These are phyloP conservation scores for Naematelia aurantialba DNA, from an alignment of 768 basidiomycete species.

Conservation along the genomic window DNA sequence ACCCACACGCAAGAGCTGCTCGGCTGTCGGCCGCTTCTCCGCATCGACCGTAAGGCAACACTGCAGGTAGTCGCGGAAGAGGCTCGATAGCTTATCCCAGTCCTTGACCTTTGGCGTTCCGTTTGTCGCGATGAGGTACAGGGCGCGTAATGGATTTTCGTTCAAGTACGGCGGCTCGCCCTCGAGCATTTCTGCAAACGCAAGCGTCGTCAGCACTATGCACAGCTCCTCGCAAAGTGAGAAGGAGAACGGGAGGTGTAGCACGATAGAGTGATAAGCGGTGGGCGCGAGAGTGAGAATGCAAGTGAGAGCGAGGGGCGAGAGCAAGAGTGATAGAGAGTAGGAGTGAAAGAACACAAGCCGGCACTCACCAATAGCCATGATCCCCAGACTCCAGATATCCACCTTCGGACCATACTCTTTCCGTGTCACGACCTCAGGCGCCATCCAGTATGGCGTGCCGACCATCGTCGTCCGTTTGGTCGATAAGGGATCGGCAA, in stretches of 20 bases:
- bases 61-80: constrained; percentile 85
- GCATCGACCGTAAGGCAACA: constrained; percentile 90
- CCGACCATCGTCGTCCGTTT: constrained; percentile 99
- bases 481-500: constrained; percentile 48
- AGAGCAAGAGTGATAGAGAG: not conserved
- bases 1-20: constrained; percentile 69
- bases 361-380: constrained; percentile 68
- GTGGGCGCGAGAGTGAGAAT: not conserved
- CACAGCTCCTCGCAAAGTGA: not conserved
- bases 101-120: constrained; percentile 96
- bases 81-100: constrained; percentile 67
- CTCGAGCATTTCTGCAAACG: constrained; percentile 84
- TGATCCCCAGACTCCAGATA: constrained; percentile 94
- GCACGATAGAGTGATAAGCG: not conserved
- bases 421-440: constrained; percentile 94
- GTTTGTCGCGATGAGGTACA: constrained; percentile 95
- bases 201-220: constrained; percentile 2
- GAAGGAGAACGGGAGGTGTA: not conserved
- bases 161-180: constrained; percentile 94
- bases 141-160: constrained; percentile 88
- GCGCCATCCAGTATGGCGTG: constrained; percentile 98
- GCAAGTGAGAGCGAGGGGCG: not conserved
- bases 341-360: not conserved
- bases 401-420: constrained; percentile 96
- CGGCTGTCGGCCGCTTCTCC: constrained; percentile 85